Conservation (phyloP, 192 early-diverging fungal genomes). For the Backusella tarrabulga region DNA sequence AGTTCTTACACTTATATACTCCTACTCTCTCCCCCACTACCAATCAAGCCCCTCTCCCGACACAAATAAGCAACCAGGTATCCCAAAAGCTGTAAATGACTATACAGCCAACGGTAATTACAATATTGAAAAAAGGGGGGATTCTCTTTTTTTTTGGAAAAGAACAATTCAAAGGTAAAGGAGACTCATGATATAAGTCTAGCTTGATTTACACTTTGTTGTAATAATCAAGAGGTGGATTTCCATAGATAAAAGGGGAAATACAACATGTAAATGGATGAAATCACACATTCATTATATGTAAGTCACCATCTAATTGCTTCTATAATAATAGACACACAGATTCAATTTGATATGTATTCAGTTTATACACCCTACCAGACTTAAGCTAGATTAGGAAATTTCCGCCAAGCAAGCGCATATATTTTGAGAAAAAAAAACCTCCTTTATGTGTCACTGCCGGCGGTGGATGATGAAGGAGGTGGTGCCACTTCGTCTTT, state of each 20-base stretch:
- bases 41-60: not conserved
- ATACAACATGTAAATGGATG: not conserved
- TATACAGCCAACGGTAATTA: not conserved
- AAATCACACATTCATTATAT: not conserved
- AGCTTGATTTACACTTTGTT: not conserved
- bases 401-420: not conserved
- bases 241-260: not conserved
- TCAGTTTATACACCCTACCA: not conserved
- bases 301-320: not conserved
- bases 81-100: not conserved
- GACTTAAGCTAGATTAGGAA: not conserved
- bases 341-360: not conserved
- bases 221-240: not conserved
- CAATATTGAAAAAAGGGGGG: not conserved
- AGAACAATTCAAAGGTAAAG: not conserved
- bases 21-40: not conserved
- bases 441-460: not conserved
- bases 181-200: not conserved
- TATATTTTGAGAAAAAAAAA: not conserved
- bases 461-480: not conserved
- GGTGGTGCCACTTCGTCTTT: not conserved
- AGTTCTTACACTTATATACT: not conserved
- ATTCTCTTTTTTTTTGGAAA: not conserved
- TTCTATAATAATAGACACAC: not conserved
- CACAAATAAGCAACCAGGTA: slow-evolving; percentile 4